Conservation (phyloP, 352 stramenopile genomes). For the Globisporangium middletonii region DNA sequence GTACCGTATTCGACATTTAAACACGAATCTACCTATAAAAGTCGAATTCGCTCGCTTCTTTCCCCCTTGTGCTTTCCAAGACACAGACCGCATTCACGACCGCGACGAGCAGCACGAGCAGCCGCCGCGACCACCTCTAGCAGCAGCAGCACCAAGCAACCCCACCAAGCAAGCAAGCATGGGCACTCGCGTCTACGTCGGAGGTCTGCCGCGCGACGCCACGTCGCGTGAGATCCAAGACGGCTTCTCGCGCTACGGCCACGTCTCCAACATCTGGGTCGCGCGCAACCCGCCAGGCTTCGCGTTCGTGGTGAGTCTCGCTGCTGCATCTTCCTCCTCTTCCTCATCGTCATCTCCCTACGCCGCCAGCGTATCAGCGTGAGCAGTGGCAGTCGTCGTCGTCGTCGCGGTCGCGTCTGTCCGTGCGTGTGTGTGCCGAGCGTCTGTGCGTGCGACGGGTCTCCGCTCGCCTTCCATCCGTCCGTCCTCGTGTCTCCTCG, state of each 20-base stretch:
- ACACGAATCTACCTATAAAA: too few relatives aligned
- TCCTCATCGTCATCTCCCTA: constrained; percentile 11
- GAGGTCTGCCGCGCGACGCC: constrained; percentile 72
- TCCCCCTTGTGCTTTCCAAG: too few relatives aligned
- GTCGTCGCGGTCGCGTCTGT: background rate
- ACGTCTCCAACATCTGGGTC: constrained; percentile 86
- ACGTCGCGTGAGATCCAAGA: constrained; percentile 81
- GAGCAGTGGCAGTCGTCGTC: background rate
- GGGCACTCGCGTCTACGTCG: constrained; percentile 81
- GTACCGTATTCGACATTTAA: too few relatives aligned
- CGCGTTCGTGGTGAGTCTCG: constrained; percentile 83
- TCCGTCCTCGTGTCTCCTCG: background rate
- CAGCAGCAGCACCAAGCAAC: constrained; percentile 9
- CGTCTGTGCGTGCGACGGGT: constrained; percentile 2
- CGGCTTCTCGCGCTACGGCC: constrained; percentile 75
- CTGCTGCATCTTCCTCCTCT: constrained; percentile 10
- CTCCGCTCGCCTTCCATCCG: constrained; percentile 1
- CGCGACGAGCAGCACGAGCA: constrained; percentile 7
- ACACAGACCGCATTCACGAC: constrained; percentile 1
- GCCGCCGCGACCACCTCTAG: constrained; percentile 7
- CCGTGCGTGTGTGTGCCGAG: constrained; percentile 21
- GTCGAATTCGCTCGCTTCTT: too few relatives aligned
- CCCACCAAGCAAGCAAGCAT: constrained; percentile 29
- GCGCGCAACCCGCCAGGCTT: constrained; percentile 83
- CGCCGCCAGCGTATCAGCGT: background rate